Base-by-base conservation (phyloP, 2,329 filamentous ascomycete genomes). In the Phialemonium atrogriseum region DNA sequence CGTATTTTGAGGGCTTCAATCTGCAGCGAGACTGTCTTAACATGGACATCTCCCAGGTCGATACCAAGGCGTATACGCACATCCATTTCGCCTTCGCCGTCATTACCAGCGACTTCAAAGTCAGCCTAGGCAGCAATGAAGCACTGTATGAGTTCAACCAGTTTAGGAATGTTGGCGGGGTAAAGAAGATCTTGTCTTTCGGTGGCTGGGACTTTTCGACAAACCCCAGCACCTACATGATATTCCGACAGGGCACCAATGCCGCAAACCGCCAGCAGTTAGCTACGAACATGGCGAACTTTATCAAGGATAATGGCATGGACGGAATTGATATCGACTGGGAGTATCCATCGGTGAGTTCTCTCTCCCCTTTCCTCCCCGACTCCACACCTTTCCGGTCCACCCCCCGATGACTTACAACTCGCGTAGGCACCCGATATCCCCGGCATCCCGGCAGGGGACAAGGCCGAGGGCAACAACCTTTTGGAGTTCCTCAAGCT, bases 151-250 rank as follows among this genome's bases (percentile, higher is more conserved):
- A 57, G 29, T 62, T 55, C 17, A 27, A 44, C 0, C 30, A 40
- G 2, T 58, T 62, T 30, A 46, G 40, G 24, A 24, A 32, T 0
- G 20, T 50, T 6, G 36, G 16, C 0, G 41, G 42, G 3, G 20
- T 48, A 18, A 58, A 60, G 35, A 47, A 44, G n/a, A 56, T 66
- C 22, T 6, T 67, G 2, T 54, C 58, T 0, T 57, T 68, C 39
- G 64, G 64, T 10, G 64, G 64, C 10, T 68, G 63, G 64, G 46
- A 42, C 2, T 64, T 59, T 34, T 60, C 55, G 0, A 64, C 59
- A 0, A 45, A 52, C 10, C 37, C 47, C 0, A 38, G 21, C n/a
- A 62, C 57, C 1, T 61, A 52, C 35, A 11, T 17, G 15, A 58
- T 62, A 19, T 53, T 66, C 34, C 49, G 60, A 0, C 29, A 57